A percentile compares a stretch with the other conserved stretches of the same genome.
phyloP scores from a whole-genome alignment of 2,329 filamentous ascomycete species.

The Metarhizium sp. region DNA sequence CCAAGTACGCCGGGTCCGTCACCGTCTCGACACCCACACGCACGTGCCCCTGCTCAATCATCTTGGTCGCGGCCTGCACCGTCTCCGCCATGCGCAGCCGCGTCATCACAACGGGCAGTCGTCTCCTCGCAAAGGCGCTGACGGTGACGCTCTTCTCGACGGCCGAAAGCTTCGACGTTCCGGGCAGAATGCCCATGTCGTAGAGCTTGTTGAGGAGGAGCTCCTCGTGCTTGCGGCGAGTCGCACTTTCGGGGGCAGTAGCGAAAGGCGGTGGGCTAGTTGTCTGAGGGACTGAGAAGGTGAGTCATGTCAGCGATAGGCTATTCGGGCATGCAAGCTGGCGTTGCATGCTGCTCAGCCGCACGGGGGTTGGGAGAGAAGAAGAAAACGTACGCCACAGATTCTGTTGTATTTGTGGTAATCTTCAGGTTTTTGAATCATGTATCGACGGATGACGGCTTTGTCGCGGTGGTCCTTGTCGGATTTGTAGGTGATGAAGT shows the following conservation, averaged over 20 bases:
- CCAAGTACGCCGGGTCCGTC: constrained; percentile 81
- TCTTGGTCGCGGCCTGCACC: constrained; percentile 71
- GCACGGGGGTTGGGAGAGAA: constrained; percentile 8
- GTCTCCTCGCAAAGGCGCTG: constrained; percentile 72
- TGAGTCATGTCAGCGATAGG: background rate
- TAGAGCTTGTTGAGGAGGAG: constrained; percentile 85
- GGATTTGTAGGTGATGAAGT: constrained; percentile 89
- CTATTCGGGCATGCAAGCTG: background rate
- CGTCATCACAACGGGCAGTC: constrained; percentile 86
- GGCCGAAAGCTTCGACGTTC: constrained; percentile 66
- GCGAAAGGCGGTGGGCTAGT: constrained; percentile 78
- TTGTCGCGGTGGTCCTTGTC: constrained; percentile 82
- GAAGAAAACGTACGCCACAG: constrained; percentile 48
- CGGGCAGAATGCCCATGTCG: constrained; percentile 79
- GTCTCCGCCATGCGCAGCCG: constrained; percentile 85
- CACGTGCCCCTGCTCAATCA: constrained; percentile 92
- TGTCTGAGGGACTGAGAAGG: constrained; percentile 65
- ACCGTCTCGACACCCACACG: constrained; percentile 84
- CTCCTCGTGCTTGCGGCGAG: constrained; percentile 75
- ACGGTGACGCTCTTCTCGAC: constrained; percentile 88
- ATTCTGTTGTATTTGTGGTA: constrained; percentile 61
- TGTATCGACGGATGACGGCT: constrained; percentile 71
- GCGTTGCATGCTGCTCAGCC: background rate
- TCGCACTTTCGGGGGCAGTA: constrained; percentile 72
- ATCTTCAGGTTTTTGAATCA: constrained; percentile 81